Percentiles rank a stretch among this genome's conserved stretches.
Evolutionary conservation across 345 rosid species (phyloP).

Genomic region (Aurinia saxatilis): DNA sequence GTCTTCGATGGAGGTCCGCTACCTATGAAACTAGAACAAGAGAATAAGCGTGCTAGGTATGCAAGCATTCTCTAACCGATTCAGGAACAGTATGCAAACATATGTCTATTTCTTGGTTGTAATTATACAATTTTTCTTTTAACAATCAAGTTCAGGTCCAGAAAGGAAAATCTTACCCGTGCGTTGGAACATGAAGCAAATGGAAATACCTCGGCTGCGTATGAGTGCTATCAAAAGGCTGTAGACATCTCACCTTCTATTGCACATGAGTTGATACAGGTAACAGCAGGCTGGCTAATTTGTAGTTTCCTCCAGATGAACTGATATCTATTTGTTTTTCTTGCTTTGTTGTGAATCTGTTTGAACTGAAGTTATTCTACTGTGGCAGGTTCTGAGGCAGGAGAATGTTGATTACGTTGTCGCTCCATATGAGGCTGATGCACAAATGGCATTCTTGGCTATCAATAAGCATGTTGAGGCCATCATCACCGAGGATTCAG

Average conservation of each 20-base stretch:
- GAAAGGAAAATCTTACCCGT: conserved; percentile 83
- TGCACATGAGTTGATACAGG: conserved; percentile 83
- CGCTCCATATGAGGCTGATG: conserved; percentile 98
- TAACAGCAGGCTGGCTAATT: conserved; percentile 13
- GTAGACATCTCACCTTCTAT: conserved; percentile 92
- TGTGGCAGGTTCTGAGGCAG: conserved; percentile 61
- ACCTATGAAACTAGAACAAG: conserved; percentile 95
- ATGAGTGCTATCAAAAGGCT: conserved; percentile 90
- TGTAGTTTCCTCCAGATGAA: neutral
- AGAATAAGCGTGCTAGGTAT: conserved; percentile 93
- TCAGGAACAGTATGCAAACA: neutral
- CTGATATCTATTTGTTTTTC: neutral
- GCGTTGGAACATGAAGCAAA: conserved; percentile 78
- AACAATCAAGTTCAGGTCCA: conserved; percentile 38
- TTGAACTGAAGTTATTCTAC: conserved; percentile 12
- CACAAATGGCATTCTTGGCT: conserved; percentile 95
- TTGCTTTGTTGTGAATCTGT: neutral
- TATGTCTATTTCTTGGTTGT: neutral
- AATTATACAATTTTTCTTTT: neutral
- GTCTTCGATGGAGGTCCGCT: conserved; percentile 91
- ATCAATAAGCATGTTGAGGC: conserved; percentile 75
- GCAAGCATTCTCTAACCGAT: neutral
- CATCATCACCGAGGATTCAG: conserved; percentile 93
- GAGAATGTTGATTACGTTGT: conserved; percentile 68
- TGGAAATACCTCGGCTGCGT: conserved; percentile 78